Conservation (phyloP, 352 stramenopile genomes). For the Globisporangium mamillatum region DNA sequence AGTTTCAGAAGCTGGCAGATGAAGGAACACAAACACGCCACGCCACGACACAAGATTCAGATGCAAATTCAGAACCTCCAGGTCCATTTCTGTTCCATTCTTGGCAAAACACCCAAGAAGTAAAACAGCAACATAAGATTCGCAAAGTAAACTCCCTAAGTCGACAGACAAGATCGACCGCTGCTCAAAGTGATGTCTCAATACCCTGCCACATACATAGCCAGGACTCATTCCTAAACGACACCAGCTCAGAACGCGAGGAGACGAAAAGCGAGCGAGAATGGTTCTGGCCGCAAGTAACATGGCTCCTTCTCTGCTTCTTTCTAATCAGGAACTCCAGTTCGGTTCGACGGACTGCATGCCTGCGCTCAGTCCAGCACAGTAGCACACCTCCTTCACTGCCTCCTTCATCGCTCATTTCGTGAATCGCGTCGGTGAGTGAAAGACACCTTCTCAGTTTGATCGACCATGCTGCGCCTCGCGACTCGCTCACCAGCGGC, state of each 20-base stretch:
- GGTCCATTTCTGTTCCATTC: neutral
- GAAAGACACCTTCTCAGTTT: neutral
- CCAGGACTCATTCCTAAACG: neutral
- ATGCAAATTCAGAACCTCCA: neutral
- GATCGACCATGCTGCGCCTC: conserved; percentile 3
- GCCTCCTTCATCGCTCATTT: neutral
- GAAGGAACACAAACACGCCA: neutral
- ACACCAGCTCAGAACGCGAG: conserved; percentile 10
- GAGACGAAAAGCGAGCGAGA: conserved; percentile 4
- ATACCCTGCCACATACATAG: conserved; percentile 5
- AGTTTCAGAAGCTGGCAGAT: neutral
- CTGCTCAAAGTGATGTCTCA: neutral
- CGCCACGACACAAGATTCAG: neutral
- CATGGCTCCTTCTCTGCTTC: conserved; percentile 5
- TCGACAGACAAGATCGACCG: neutral
- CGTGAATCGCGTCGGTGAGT: neutral
- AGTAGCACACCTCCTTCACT: neutral
- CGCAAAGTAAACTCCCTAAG: neutral
- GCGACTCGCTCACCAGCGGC: neutral
- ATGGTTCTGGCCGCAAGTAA: neutral
- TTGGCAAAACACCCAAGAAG: too few species aligned
- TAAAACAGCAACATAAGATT: neutral
- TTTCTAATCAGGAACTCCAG: neutral
- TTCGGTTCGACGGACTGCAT: neutral
- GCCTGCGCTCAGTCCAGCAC: neutral